These are phyloP conservation scores for Coniochaeta sp. DNA, from an alignment of 2,329 filamentous ascomycete genomes.

Conservation along the genomic window DNA sequence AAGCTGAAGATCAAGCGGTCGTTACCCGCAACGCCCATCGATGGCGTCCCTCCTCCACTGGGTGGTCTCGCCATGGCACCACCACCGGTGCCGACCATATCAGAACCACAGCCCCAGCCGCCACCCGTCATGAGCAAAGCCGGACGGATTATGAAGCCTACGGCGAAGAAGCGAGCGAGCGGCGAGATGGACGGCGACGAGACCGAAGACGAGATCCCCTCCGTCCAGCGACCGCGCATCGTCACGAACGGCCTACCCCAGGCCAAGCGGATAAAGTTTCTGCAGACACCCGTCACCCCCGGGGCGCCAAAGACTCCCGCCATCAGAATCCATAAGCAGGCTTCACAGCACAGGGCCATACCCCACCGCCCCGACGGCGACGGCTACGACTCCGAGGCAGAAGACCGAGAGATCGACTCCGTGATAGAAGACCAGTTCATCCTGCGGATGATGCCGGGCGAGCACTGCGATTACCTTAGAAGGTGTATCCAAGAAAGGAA, in stretches of 20 bases:
- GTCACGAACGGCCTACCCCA: slow-evolving; percentile 24
- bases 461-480: slow-evolving; percentile 77
- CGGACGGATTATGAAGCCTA: slow-evolving; percentile 52
- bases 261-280: slow-evolving; percentile 48
- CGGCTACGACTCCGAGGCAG: slow-evolving; percentile 94
- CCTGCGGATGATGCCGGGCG: slow-evolving; percentile 78
- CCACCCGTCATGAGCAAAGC: slow-evolving; percentile 47
- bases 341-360: too few species aligned
- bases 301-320: slow-evolving; percentile 32
- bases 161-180: slow-evolving; percentile 54
- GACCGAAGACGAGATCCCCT: slow-evolving; percentile 18
- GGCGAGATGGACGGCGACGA: slow-evolving; percentile 46
- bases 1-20: slow-evolving; percentile 17
- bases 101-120: not conserved
- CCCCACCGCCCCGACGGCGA: slow-evolving; percentile 70
- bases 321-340: slow-evolving; percentile 37
- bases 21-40: slow-evolving; percentile 16
- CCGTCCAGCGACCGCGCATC: not conserved
- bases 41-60: slow-evolving; percentile 8
- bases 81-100: not conserved
- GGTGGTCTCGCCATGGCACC: not conserved
- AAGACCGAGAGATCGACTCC: slow-evolving; percentile 81
- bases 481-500: slow-evolving; percentile 69
- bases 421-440: slow-evolving; percentile 86
- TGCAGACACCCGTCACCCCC: slow-evolving; percentile 23